Percentiles rank a stretch among this genome's conserved stretches.
Conservation (phyloP, 768 basidiomycete species). For the Mycena olivaceomarginata region DNA sequence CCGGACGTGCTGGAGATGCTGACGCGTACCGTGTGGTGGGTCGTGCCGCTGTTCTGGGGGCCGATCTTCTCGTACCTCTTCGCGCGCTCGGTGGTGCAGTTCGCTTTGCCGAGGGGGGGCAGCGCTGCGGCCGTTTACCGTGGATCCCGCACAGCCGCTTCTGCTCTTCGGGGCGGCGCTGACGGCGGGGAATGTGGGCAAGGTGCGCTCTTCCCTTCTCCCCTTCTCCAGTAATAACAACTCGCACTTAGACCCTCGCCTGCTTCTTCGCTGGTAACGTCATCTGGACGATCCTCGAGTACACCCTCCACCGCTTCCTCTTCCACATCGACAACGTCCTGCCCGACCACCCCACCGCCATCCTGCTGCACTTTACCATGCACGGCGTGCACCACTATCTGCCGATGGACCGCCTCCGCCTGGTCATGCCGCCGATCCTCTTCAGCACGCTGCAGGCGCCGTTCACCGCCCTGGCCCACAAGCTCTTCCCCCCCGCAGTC, state of each 20-base stretch:
- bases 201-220: not conserved
- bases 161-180: conserved; percentile 69
- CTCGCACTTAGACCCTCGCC: conserved; percentile 61
- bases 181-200: conserved; percentile 60
- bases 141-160: conserved; percentile 74
- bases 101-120: conserved; percentile 64
- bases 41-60: conserved; percentile 93
- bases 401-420: conserved; percentile 94
- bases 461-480: conserved; percentile 90
- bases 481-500: conserved; percentile 86
- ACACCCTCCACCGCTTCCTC: conserved; percentile 94
- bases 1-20: conserved; percentile 87
- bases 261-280: conserved; percentile 93
- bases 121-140: conserved; percentile 78
- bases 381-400: conserved; percentile 99
- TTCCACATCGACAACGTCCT: conserved; percentile 95
- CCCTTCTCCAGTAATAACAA: not conserved
- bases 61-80: conserved; percentile 91
- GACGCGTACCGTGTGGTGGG: conserved; percentile 95
- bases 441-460: conserved; percentile 88
- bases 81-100: conserved; percentile 89
- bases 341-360: conserved; percentile 87
- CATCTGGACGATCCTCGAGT: conserved; percentile 97
- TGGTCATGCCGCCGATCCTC: conserved; percentile 96
- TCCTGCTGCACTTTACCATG: conserved; percentile 92